A percentile compares a stretch with the other conserved stretches of the same genome.
Conservation (phyloP, 1,139 yeast genomes). For the Candida tetrigidarum region DNA sequence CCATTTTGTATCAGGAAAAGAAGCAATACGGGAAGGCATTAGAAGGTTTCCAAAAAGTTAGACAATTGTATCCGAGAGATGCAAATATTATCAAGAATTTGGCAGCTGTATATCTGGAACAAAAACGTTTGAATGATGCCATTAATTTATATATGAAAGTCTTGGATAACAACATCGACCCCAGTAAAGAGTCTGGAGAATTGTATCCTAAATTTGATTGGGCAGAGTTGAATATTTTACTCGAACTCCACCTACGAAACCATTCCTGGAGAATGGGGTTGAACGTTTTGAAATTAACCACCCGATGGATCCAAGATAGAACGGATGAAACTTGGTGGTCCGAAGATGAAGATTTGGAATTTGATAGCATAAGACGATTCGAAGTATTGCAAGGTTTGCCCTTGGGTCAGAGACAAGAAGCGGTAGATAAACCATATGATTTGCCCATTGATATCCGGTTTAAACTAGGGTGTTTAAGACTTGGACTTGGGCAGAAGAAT, state of each 20-base stretch:
- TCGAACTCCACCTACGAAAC: slow-evolving; percentile 75
- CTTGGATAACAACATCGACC: slow-evolving; percentile 57
- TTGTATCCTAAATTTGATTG: slow-evolving; percentile 66
- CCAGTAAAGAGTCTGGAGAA: slow-evolving; percentile 29
- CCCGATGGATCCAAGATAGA: slow-evolving; percentile 85
- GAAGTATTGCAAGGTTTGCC: slow-evolving; percentile 27
- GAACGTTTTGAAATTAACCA: slow-evolving; percentile 64
- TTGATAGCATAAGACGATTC: slow-evolving; percentile 60
- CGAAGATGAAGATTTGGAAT: slow-evolving; percentile 76
- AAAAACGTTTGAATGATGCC: slow-evolving; percentile 80
- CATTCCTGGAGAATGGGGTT: slow-evolving; percentile 69
- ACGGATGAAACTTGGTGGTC: slow-evolving; percentile 84
- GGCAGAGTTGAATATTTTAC: slow-evolving; percentile 84
- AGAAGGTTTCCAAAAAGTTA: slow-evolving; percentile 70
- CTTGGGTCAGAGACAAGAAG: slow-evolving; percentile 25
- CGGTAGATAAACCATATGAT: slow-evolving; percentile 37
- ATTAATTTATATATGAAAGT: slow-evolving; percentile 73
- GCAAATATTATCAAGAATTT: slow-evolving; percentile 67
- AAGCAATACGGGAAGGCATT: slow-evolving; percentile 74
- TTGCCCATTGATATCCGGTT: slow-evolving; percentile 88
- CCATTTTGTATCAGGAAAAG: slow-evolving; percentile 66
- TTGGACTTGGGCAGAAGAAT: slow-evolving; percentile 62
- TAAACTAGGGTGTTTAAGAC: slow-evolving; percentile 74
- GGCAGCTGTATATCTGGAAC: slow-evolving; percentile 77
- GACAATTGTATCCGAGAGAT: slow-evolving; percentile 63